Conservation (phyloP, 2,329 filamentous ascomycete species). For the Calycina herbarum region DNA sequence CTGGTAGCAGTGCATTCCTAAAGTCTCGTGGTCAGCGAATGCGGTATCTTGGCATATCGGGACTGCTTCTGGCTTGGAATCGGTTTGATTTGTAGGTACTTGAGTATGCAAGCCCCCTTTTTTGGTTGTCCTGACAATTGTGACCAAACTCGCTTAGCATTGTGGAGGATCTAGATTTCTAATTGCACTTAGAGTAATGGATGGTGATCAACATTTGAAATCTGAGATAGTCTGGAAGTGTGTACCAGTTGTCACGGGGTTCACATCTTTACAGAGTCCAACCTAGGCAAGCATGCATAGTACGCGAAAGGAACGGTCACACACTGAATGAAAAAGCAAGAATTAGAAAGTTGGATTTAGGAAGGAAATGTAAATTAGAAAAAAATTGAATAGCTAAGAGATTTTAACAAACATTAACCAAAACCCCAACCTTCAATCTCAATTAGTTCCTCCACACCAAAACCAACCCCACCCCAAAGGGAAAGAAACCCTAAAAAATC, state of each 20-base stretch:
- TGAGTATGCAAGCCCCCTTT: not conserved
- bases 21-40: not conserved
- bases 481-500: not conserved
- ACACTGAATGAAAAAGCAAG: not conserved
- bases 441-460: not conserved
- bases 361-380: not conserved
- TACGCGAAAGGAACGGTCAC: not conserved
- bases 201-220: not conserved
- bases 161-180: not conserved
- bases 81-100: not conserved
- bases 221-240: not conserved
- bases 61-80: not conserved
- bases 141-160: not conserved
- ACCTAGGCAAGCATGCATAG: not conserved
- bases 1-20: constrained; percentile 1
- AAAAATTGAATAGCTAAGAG: not conserved
- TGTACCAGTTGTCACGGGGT: not conserved
- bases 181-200: not conserved
- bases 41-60: not conserved
- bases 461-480: not conserved
- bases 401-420: not conserved
- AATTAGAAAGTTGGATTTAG: not conserved
- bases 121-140: not conserved
- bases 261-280: not conserved
- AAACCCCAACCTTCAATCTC: not conserved